Base-by-base conservation (phyloP, 345 rosid genomes). In the Brassica juncea region DNA sequence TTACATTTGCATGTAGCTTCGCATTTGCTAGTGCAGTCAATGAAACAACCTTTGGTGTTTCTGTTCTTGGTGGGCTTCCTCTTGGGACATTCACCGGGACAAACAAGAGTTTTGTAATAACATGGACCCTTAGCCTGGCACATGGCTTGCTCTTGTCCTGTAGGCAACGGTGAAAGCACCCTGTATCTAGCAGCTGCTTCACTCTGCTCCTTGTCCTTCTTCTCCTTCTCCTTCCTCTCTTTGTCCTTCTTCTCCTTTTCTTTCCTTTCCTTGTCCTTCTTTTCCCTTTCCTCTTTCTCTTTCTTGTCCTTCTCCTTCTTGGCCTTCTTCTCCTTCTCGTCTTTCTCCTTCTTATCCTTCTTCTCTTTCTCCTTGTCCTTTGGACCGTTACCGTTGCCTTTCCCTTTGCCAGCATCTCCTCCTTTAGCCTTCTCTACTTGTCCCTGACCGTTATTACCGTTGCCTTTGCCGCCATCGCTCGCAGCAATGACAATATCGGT, bases 1-100 rank as follows among this genome's bases (percentile, higher is more conserved):
- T 85, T 87, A 92, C 97, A 85, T 79, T 89, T 93, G 92, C 98
- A 93, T 21, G 87, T 87, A 80, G 77, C 92, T 83, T 93, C 97
- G 49, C 94, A 91, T 78, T 89, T 91, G 89, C 84, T 85, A 77
- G 87, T 82, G 83, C 94, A 91, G 55, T 91, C 86, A 70, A 93
- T 66, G 78, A 77, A 85, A 86, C 98, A 93, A 25, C 89, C 92
- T 78, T 89, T 93, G 3, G 72, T 76, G 85, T 87, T 74, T 87
- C 77, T 90, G 89, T 87, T 90, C 68, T 71, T 81, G 80, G 63
- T 72, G 2, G 97, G 97, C 85, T 85, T 93, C 85, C 87, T 89
- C 73, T 60, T n/a, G 0, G 92, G 86, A 80, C 97, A 93, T 55
- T 91, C 88, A 54, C 84, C 21, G 0, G 98, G 98, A 59, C 97